These are phyloP conservation scores for Colletotrichum salicis DNA, from an alignment of 2,329 filamentous ascomycete species.

Conservation along the genomic window DNA sequence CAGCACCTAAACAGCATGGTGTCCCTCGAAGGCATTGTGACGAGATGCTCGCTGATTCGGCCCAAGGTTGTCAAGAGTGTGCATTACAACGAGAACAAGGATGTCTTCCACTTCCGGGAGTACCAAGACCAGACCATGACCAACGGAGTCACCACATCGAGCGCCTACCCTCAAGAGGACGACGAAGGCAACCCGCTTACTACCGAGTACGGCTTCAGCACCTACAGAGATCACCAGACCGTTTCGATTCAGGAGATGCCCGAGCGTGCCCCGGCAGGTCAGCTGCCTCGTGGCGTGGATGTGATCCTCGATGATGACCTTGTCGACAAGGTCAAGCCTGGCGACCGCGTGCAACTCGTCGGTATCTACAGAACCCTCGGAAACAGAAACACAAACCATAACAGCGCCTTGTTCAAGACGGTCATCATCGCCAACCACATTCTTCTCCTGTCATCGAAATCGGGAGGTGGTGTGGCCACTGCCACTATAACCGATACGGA, in stretches of 20 bases:
- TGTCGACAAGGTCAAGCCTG: constrained; percentile 93
- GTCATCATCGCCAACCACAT: constrained; percentile 94
- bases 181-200: constrained; percentile 90
- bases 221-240: constrained; percentile 95
- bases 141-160: constrained; percentile 86
- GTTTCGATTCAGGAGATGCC: constrained; percentile 99
- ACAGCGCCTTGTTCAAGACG: constrained; percentile 94
- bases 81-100: constrained; percentile 89
- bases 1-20: constrained; percentile 96
- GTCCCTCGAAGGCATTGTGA: constrained; percentile 96
- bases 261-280: constrained; percentile 92
- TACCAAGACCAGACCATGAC: constrained; percentile 99
- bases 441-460: constrained; percentile 94
- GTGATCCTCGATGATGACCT: constrained; percentile 97
- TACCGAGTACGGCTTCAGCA: constrained; percentile 96
- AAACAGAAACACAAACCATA: constrained; percentile 90
- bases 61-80: constrained; percentile 99
- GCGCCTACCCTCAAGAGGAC: constrained; percentile 94
- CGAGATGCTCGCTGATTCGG: constrained; percentile 91
- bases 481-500: constrained; percentile 95
- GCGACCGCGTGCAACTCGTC: constrained; percentile 96
- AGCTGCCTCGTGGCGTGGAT: constrained; percentile 94
- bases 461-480: constrained; percentile 91
- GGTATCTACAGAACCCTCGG: constrained; percentile 94
- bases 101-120: constrained; percentile 87